Evolutionary conservation across 2,329 filamentous ascomycete genomes (phyloP).

Genomic region (Penicillium freii): DNA sequence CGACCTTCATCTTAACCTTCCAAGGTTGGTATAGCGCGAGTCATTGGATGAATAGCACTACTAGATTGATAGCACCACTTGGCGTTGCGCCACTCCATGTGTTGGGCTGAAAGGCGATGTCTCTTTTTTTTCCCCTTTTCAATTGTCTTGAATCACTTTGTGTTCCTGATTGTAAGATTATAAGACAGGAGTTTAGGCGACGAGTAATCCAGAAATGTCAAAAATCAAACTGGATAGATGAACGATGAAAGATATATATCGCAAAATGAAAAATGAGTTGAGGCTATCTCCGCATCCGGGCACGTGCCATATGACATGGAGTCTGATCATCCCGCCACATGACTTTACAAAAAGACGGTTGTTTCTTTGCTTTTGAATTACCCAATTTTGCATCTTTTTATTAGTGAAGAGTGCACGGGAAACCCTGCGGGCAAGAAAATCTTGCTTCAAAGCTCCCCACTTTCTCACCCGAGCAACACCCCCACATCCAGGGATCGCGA

Average conservation of each 20-base stretch:
- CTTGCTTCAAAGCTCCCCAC: constrained; percentile 16
- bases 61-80: neutral
- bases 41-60: neutral
- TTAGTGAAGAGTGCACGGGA: neutral
- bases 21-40: neutral
- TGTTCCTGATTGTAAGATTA: neutral
- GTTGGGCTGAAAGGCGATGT: neutral
- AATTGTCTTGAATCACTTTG: neutral
- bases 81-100: neutral
- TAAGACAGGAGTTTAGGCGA: neutral
- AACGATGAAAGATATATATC: neutral
- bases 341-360: neutral
- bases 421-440: constrained; percentile 10
- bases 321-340: constrained; percentile 10
- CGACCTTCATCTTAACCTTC: neutral
- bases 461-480: constrained; percentile 9
- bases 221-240: neutral
- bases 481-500: constrained; percentile 10
- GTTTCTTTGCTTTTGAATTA: neutral
- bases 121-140: neutral
- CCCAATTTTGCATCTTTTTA: neutral
- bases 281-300: constrained; percentile 9
- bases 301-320: constrained; percentile 11
- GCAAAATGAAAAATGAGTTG: neutral
- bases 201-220: no score